phyloP scores from a whole-genome alignment of 1,284 basidiomycete species.

The Rhodotorula sp. region DNA sequence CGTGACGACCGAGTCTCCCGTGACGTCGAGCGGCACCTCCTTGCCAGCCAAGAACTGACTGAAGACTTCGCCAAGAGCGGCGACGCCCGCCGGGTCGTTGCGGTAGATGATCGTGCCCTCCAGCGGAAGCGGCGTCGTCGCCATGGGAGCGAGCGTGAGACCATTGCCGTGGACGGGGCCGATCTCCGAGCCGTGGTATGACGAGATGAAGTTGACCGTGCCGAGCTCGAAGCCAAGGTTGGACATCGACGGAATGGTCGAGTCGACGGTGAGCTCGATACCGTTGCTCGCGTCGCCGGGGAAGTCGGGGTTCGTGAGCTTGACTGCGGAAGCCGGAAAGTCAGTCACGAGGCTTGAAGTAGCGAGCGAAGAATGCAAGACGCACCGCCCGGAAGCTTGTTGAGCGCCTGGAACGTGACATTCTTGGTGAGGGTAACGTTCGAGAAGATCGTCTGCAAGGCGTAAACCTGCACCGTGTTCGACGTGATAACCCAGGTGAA shows the following conservation, averaged over 20 bases:
- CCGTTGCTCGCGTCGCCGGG: slow-evolving; percentile 48
- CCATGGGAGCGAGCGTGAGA: slow-evolving; percentile 59
- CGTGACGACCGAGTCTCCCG: slow-evolving; percentile 62
- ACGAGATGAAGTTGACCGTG: slow-evolving; percentile 65
- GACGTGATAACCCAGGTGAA: slow-evolving; percentile 74
- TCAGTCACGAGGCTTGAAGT: slow-evolving; percentile 3
- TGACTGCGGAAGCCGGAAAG: slow-evolving; percentile 4
- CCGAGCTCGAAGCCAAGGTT: slow-evolving; percentile 73
- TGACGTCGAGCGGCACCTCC: slow-evolving; percentile 58
- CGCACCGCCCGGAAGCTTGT: slow-evolving; percentile 53
- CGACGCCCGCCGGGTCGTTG: slow-evolving; percentile 40
- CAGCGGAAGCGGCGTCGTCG: slow-evolving; percentile 58
- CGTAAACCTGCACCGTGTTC: slow-evolving; percentile 61
- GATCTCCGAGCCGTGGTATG: slow-evolving; percentile 57
- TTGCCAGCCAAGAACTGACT: slow-evolving; percentile 64
- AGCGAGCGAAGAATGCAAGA: slow-evolving; percentile 6
- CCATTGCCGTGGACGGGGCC: slow-evolving; percentile 43
- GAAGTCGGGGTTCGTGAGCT: slow-evolving; percentile 55
- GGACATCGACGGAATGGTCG: slow-evolving; percentile 64
- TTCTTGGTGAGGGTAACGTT: slow-evolving; percentile 64
- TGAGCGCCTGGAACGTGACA: slow-evolving; percentile 50
- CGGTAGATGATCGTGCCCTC: slow-evolving; percentile 64
- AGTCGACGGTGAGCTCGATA: slow-evolving; percentile 67
- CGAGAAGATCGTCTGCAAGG: slow-evolving; percentile 69
- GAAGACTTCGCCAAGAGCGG: slow-evolving; percentile 62